Evolutionary conservation across 208 protist genomes (phyloP).

Genomic region (Endotrypanum monterogeii): DNA sequence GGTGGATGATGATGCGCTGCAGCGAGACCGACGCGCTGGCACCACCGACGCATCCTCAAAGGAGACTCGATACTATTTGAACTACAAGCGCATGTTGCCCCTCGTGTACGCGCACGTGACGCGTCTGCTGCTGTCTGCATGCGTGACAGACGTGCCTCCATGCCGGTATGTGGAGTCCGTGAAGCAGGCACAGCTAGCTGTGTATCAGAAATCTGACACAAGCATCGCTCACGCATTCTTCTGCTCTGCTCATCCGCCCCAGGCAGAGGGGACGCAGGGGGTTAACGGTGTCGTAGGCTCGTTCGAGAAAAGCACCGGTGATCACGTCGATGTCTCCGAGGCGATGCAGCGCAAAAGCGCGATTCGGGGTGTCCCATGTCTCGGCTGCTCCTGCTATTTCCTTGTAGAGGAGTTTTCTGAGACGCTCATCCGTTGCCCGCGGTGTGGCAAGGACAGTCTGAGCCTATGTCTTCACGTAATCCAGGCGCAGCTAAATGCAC

Average conservation of each 20-base stretch:
- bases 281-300: background rate
- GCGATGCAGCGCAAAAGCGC: slow-evolving; percentile 36
- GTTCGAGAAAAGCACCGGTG: background rate
- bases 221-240: slow-evolving; percentile 23
- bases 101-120: slow-evolving; percentile 78
- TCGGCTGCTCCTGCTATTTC: slow-evolving; percentile 69
- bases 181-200: slow-evolving; percentile 16
- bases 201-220: slow-evolving; percentile 9
- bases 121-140: slow-evolving; percentile 68
- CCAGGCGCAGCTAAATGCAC: slow-evolving; percentile 12
- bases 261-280: background rate
- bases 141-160: slow-evolving; percentile 30
- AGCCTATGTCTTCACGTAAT: slow-evolving; percentile 27
- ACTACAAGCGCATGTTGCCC: slow-evolving; percentile 73
- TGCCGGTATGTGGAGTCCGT: slow-evolving; percentile 27
- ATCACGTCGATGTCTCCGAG: slow-evolving; percentile 42
- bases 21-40: background rate
- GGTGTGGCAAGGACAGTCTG: slow-evolving; percentile 63
- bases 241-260: background rate
- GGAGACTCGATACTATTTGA: slow-evolving; percentile 65
- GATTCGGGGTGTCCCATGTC: slow-evolving; percentile 60
- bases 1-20: background rate
- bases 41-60: background rate
- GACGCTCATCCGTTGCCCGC: slow-evolving; percentile 55
- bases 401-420: slow-evolving; percentile 54